Evolutionary conservation across 768 basidiomycete species (phyloP), one percentile per base, ranked within the genome.

Genomic region (Nidularia pulvinata): DNA sequence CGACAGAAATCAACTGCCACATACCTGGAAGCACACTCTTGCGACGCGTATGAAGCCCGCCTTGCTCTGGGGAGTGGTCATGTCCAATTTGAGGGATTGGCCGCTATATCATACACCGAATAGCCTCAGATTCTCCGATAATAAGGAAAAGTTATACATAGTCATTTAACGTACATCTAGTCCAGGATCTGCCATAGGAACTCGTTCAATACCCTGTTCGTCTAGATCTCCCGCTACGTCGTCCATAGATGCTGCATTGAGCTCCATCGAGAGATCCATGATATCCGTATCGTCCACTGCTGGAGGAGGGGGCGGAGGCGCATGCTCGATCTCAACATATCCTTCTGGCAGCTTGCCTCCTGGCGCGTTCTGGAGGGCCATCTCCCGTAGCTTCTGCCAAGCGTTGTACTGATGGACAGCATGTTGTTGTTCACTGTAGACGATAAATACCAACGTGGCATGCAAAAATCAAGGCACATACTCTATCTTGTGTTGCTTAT

Each of bases 11-110:
- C 13, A 46, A 46, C 10, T 46, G 22, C 22, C 37, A 46, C 45
- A 51, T 68, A 92, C 92, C 89, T 74, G 94, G 95, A 56, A 98
- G 78, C 46, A 96, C 95, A 63, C 93, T 96, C 78, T 95, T 97
- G 69, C 96, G 83, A 61, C 96, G 86, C 34, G 95, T 85, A 71
- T 99, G 96, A 51, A 94, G 80, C 44, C 86, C 83, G 6, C 19
- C 19, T 54, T 77, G 73, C 51, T 80, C 69, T 33, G 83, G 76
- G 46, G 82, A 82, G 61, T 84, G 83, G 54, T 86, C 82, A 59
- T 80, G 68, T 54, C 80, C 81, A 50, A 86, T 74, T 61, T 88
- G 88, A 50, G 86, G 88, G 63, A 86, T 79, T 55, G 84, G 81
- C 62, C 81, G 79, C 89, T 91, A 46, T 9, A 32, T 45, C 16